These are phyloP conservation scores for Ligustrum vulgare DNA, from an alignment of 257 asterid genomes.

Conservation along the genomic window DNA sequence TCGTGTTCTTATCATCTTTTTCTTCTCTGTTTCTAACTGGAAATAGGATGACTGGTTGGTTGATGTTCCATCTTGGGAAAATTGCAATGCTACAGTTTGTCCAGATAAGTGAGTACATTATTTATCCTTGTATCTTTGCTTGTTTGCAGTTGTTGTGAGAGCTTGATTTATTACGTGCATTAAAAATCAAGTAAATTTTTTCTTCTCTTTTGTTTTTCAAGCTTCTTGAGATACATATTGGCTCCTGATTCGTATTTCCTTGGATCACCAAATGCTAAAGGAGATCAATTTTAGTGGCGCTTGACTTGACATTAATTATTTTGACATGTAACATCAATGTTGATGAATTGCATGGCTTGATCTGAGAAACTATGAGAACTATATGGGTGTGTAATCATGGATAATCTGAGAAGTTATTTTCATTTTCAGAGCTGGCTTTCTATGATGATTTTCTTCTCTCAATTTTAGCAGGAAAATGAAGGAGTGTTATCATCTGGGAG, in stretches of 20 bases:
- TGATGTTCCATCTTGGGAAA: conserved; percentile 43
- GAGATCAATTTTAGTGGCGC: neutral
- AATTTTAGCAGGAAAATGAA: neutral
- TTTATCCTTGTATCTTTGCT: neutral
- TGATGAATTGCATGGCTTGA: neutral
- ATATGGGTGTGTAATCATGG: neutral
- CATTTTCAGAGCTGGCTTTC: neutral
- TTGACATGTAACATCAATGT: neutral
- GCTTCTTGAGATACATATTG: neutral
- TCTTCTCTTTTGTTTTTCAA: neutral
- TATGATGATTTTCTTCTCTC: neutral
- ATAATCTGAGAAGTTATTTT: neutral
- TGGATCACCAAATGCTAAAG: neutral
- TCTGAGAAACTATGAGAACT: neutral
- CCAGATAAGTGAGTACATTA: conserved; percentile 72
- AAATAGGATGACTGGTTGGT: conserved; percentile 47
- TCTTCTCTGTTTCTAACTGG: conserved; percentile 23
- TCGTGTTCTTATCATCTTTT: conserved; percentile 18
- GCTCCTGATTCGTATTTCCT: neutral
- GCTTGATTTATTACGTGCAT: neutral
- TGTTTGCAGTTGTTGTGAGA: neutral
- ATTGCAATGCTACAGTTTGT: conserved; percentile 64
- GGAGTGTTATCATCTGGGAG: neutral
- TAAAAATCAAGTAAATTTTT: neutral
- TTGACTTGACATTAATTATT: neutral